These are phyloP conservation scores for Passiflora organensis DNA, from an alignment of 345 rosid genomes.

Conservation along the genomic window DNA sequence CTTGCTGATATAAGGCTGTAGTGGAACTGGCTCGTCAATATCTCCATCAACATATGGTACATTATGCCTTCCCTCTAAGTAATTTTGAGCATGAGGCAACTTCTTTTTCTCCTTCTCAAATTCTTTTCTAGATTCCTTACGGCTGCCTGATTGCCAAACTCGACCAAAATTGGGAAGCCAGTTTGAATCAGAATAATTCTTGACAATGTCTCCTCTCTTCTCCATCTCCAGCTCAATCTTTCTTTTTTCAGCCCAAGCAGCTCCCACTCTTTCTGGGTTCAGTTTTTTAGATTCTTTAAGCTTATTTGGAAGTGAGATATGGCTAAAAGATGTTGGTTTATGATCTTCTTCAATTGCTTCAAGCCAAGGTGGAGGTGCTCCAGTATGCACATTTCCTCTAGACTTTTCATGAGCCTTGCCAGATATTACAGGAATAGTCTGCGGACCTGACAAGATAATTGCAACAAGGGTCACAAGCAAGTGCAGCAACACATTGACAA, in stretches of 20 bases:
- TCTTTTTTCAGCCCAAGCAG: slow-evolving; percentile 97
- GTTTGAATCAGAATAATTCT: slow-evolving; percentile 39
- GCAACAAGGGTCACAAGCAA: background rate
- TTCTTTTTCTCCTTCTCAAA: slow-evolving; percentile 67
- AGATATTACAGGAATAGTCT: slow-evolving; percentile 33
- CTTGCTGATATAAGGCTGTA: slow-evolving; percentile 76
- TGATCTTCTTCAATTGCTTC: slow-evolving; percentile 41
- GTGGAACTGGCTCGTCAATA: slow-evolving; percentile 20
- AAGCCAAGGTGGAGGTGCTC: slow-evolving; percentile 88
- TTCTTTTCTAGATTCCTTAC: slow-evolving; percentile 87
- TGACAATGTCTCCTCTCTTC: slow-evolving; percentile 57
- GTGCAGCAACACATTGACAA: slow-evolving; percentile 2
- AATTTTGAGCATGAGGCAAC: slow-evolving; percentile 21
- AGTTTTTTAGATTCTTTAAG: slow-evolving; percentile 48
- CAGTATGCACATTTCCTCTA: slow-evolving; percentile 71
- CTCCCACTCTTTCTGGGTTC: slow-evolving; percentile 89
- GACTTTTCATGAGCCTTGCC: slow-evolving; percentile 23
- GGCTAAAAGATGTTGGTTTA: slow-evolving; percentile 23
- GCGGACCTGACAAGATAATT: slow-evolving; percentile 31
- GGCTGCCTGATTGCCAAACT: slow-evolving; percentile 94
- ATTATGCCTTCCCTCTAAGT: too few relatives aligned
- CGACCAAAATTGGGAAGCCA: too few relatives aligned
- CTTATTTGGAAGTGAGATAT: slow-evolving; percentile 24
- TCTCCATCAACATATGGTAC: too few relatives aligned
- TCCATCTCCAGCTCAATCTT: too few relatives aligned